These are phyloP conservation scores for Williopsis jadinii DNA, from an alignment of 1,139 yeast species.

Conservation along the genomic window DNA sequence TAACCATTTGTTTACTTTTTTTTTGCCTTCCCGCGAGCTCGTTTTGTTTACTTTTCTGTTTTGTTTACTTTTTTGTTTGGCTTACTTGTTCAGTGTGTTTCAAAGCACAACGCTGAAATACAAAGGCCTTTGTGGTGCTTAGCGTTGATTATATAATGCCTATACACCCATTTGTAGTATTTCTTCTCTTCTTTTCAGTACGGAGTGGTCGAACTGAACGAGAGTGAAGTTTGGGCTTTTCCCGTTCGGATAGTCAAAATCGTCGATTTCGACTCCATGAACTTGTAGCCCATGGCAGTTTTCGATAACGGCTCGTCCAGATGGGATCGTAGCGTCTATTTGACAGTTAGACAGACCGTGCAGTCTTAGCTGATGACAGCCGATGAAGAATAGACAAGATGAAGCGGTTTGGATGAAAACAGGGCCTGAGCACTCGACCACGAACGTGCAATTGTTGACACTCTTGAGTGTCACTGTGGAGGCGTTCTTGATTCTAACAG, in stretches of 20 bases:
- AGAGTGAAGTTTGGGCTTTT: conserved; percentile 3
- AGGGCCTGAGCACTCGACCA: conserved; percentile 6
- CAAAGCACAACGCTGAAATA: no score
- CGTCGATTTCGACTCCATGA: conserved; percentile 9
- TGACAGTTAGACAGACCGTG: conserved; percentile 4
- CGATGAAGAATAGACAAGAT: conserved; percentile 4
- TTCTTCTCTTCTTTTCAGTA: no score
- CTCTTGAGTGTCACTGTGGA: conserved; percentile 4
- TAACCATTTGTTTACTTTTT: no score
- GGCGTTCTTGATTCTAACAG: conserved; percentile 1
- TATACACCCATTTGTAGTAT: no score
- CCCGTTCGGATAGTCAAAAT: conserved; percentile 12
- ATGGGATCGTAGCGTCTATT: conserved; percentile 5
- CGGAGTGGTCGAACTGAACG: no score
- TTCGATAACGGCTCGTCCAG: conserved; percentile 10
- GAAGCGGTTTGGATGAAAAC: conserved; percentile 5
- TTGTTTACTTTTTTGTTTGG: no score
- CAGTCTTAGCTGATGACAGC: conserved; percentile 9
- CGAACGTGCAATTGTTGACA: conserved; percentile 1
- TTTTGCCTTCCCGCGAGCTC: no score
- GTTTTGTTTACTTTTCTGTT: no score
- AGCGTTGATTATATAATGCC: no score
- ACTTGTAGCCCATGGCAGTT: conserved; percentile 5
- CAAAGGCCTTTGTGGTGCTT: no score
- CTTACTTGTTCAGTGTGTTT: no score